Evolutionary conservation across 2,329 filamentous ascomycete genomes (phyloP), one percentile per base, ranked within the genome.

Genomic region (Didymella arachidicola): DNA sequence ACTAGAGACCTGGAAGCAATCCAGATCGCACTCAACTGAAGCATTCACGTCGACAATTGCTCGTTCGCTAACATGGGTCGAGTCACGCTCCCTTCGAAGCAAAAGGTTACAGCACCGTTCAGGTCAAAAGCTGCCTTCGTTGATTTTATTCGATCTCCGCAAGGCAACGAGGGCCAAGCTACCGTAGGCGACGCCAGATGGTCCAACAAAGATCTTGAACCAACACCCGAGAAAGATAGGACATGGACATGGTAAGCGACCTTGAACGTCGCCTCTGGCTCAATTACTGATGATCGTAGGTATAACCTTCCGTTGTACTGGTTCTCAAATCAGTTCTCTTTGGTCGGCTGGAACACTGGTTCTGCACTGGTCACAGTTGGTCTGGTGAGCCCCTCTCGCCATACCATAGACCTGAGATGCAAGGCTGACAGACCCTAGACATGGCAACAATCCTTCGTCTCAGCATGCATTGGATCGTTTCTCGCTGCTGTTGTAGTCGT

Each of bases 171-270:
- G 7, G 64, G 61, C 3, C 59, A 61, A 3, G 36, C 43, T 12
- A 53, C 59, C 5, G 56, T 68, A 27, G 66, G 66, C 2, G 58
- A 69, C 34, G 42, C 62, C 34, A 65, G 34, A 61, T 70, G 66
- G 67, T 68, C 65, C 2, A 70, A 70, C 39, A 69, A 66, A 57
- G 67, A 70, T 57, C 61, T 70, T 14, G 65, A 68, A 39, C 68
- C 68, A 25, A 68, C 68, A 6, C 59, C 63, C 18, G 57, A 64
- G 3, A 60, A 67, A 30, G 59, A 70, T 25, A 61, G 67, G 30
- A 71, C 65, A 4, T 70, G 68, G 68, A 68, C 68, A n/a, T 69
- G 68, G 68, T 63, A 30, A 47, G 52, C 25, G 25, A 11, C 7
- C 7, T 5, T n/a, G 7, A 14, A 6, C 6, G 14, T 2, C 11